Conservation (phyloP, 2,329 filamentous ascomycete genomes). For the Colletotrichum noveboracense region DNA sequence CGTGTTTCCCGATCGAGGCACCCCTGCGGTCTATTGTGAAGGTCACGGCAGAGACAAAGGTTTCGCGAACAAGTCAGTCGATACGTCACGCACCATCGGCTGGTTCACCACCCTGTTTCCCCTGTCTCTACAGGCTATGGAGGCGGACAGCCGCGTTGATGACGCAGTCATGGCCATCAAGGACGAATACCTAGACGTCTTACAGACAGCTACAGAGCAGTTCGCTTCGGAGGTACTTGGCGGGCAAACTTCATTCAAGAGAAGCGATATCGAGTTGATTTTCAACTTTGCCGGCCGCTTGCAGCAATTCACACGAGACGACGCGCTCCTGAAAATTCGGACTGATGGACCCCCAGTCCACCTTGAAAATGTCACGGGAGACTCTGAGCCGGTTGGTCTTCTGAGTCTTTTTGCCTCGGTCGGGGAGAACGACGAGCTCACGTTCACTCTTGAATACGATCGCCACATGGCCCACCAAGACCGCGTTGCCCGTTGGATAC, state of each 20-base stretch:
- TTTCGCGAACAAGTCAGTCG: not conserved
- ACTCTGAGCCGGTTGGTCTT: not conserved
- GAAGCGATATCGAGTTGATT: not conserved
- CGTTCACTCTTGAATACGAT: not conserved
- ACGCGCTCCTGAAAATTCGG: not conserved
- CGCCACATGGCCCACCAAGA: not conserved
- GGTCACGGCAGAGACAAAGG: not conserved
- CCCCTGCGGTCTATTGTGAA: not conserved
- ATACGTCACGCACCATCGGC: not conserved
- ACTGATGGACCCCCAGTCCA: not conserved
- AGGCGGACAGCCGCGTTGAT: not conserved
- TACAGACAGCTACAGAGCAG: not conserved
- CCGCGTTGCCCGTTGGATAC: not conserved
- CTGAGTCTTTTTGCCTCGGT: not conserved
- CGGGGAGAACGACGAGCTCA: not conserved
- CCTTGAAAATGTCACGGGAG: not conserved
- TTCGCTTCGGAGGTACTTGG: not conserved
- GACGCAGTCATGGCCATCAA: not conserved
- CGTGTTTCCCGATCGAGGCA: not conserved
- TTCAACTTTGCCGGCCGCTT: not conserved
- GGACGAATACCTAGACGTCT: not conserved
- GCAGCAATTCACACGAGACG: not conserved
- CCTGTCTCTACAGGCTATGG: rapidly evolving
- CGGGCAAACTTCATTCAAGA: not conserved
- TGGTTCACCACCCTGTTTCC: not conserved